Base-by-base conservation (phyloP, 1,284 basidiomycete genomes). In the Naganishia sp. region DNA sequence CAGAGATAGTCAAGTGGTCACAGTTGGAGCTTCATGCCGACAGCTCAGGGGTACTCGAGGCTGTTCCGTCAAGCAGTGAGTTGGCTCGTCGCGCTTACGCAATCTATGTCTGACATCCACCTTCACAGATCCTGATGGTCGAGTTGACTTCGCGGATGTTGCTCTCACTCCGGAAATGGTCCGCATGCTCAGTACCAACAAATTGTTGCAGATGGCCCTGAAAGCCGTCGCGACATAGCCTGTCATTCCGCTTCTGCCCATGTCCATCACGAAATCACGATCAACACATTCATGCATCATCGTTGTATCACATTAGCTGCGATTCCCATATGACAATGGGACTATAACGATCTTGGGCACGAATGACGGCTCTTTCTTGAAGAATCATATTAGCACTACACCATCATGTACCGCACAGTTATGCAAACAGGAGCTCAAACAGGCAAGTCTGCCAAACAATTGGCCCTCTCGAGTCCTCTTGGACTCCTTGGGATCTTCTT, bases 101-200 rank as follows among this genome's bases (percentile, higher is more conserved):
- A 11, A 16, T 4, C 33, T 7, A 18, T 53, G 2, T 33, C 36
- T 57, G 21, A 42, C 43, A 49, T 3, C 3, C 10, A 0, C 18
- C 2, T 36, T 18, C 4, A 13, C 48, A 63, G 44, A 36, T 10
- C 28, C 52, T n/a, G 55, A 59, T 9, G 28, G 44, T 13, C 54
- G 55, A 23, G 42, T 56, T 31, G 67, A 64, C 43, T 66, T 66
- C 7, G 45, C 52, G 13, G 59, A 65, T n/a, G 67, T 68, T 43
- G 56, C 55, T 13, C 31, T 68, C 21, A 68, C 67, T 16, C 67
- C 67, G 31, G 57, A 64, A 42, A 48, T 68, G 63, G 55, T 61
- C n/a, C 53, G 45, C 16, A 61, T 68, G 64, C 53, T 68, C 16
- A 65, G 59, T 42, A 56, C 39, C 23, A 68, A 65, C 21, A 54